Evolutionary conservation across 441 rosid species (phyloP), one percentile per base, ranked within the genome.

Genomic region (Euphorbia schlechtendalii): DNA sequence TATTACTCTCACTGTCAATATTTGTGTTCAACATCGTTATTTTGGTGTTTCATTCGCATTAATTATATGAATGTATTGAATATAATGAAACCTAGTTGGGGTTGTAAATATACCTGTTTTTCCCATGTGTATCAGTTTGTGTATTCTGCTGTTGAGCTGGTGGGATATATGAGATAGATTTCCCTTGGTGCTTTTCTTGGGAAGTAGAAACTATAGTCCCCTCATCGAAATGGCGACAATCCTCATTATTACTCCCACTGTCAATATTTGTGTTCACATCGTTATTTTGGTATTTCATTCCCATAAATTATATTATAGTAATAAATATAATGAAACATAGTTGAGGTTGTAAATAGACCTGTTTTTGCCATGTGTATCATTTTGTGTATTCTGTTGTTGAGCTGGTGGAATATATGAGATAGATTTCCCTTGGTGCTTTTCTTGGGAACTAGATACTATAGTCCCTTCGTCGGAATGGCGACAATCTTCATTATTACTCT

Each of bases 131-230:
- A 38, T 86, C 81, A 28, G 67, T 64, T 79, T 83, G 91, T 75
- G 77, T 79, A 20, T 72, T 66, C 11, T 80, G n/a, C 73, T 87
- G 96, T 51, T 91, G 91, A 81, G 86, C 85, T 40, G 98, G 86
- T 20, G 98, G 15, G 45, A 9, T 9, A 1, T 9, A 9, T 9
- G 45, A 9, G 15, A 8, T 12, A 40, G 45, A 40, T 40, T 11
- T 40, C 14, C 45, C 45, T 40, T 40, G 45, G 45, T 34, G 40
- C 40, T 34, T 5, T 5, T 34, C 5, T 34, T 34, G 40, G 40
- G 40, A 34, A 34, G 10, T 34, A 5, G 40, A 8, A 34, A 8
- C 40, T 2, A 8, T 34, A 34, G 40, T 34, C 40, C 6, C 10
- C 40, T 34, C 40, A 8, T 34, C 40, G 9, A 5, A 8, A 34